phyloP scores from a whole-genome alignment of 2,329 filamentous ascomycete species.

The Myotisia sp. region DNA sequence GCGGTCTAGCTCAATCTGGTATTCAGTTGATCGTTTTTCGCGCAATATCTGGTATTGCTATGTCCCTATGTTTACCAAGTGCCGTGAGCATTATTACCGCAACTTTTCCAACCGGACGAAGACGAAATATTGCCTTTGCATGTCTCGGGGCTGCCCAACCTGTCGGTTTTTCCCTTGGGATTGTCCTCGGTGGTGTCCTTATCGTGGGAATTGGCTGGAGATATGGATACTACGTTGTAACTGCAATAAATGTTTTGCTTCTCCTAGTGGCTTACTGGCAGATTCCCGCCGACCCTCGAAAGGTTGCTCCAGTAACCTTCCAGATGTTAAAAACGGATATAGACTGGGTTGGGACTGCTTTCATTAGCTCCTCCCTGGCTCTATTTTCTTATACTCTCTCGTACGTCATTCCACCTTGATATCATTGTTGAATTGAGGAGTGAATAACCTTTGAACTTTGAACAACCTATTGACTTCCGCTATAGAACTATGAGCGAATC shows the following conservation, averaged over 20 bases:
- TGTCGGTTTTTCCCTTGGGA: conserved; percentile 36
- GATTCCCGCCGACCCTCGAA: conserved; percentile 9
- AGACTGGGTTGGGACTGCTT: conserved; percentile 39
- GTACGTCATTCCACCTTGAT: conserved; percentile 19
- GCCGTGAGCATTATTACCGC: conserved; percentile 35
- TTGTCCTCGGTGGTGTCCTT: conserved; percentile 37
- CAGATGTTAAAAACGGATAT: conserved; percentile 19
- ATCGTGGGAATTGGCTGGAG: conserved; percentile 40
- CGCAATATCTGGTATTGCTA: conserved; percentile 31
- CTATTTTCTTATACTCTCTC: conserved; percentile 40
- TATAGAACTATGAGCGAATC: conserved; percentile 19
- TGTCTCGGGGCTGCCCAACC: conserved; percentile 37
- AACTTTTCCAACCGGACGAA: conserved; percentile 30
- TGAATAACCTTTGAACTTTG: background rate
- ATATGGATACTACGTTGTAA: conserved; percentile 37
- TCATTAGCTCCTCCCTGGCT: conserved; percentile 35
- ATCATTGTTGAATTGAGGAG: no score
- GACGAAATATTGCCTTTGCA: conserved; percentile 39
- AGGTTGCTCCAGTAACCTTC: conserved; percentile 6
- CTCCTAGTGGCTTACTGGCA: conserved; percentile 7
- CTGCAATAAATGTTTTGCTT: conserved; percentile 23
- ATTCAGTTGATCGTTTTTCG: conserved; percentile 35
- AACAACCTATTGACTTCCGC: background rate
- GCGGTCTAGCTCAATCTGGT: conserved; percentile 25
- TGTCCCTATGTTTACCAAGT: conserved; percentile 34